Conservation (phyloP, 1,284 basidiomycete genomes). For the Leccinum cinnamomeum region DNA sequence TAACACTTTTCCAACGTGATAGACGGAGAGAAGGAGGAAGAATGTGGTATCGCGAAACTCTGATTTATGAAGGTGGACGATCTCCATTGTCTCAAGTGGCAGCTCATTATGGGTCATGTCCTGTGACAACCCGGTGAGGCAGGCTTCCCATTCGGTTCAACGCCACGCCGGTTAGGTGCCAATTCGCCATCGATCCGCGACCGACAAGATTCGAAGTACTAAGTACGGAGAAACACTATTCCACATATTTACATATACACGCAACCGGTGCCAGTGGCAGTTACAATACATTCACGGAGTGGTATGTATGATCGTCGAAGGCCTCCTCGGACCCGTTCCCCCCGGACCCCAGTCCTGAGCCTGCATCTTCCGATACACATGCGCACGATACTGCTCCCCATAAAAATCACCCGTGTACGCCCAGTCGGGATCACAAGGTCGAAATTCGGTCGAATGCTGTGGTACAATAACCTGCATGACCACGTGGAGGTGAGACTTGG, state of each 20-base stretch:
- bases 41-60: constrained; percentile 9
- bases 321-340: constrained; percentile 27
- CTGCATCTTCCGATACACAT: constrained; percentile 34
- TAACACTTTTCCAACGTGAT: constrained; percentile 13
- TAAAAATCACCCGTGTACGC: constrained; percentile 31
- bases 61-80: constrained; percentile 14
- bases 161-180: neutral
- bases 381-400: constrained; percentile 32
- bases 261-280: constrained; percentile 6
- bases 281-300: constrained; percentile 20
- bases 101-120: constrained; percentile 5
- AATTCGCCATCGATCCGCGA: neutral
- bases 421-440: constrained; percentile 30
- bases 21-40: constrained; percentile 5
- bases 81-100: constrained; percentile 7
- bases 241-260: constrained; percentile 1
- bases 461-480: constrained; percentile 23
- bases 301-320: constrained; percentile 29
- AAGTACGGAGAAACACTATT: neutral
- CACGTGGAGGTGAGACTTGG: constrained; percentile 32
- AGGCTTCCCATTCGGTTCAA: neutral
- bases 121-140: neutral
- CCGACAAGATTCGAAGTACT: neutral
- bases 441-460: constrained; percentile 21
- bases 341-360: constrained; percentile 30